Base-by-base conservation (phyloP, 306 rosid species). In the Cucurbita maxima region DNA sequence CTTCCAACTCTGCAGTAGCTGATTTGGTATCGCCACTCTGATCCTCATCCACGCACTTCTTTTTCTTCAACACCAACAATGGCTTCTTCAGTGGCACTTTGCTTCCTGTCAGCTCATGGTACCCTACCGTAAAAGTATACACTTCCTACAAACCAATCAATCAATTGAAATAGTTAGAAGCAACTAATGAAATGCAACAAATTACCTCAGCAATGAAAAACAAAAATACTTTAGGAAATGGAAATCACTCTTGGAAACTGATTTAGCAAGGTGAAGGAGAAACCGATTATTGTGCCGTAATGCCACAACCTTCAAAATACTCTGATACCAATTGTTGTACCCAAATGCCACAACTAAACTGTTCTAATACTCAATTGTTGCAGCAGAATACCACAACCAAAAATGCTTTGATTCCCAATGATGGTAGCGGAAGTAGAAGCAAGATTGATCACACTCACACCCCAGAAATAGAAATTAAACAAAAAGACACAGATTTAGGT, bases 51-150 rank as follows among this genome's bases (percentile, higher is more conserved):
- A 53, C 16, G 41, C 22, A 81, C 80, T 75, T 86, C n/a, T 67
- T 78, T 85, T 91, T 94, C 87, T 83, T 85, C 74, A 94, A 81
- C 76, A 91, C 97, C 82, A 91, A 71, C 75, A 82, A 22, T 8
- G 98, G 97, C 77, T 94, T 94, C 87, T 86, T 94, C 71, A 94
- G 77, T 36, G 92, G 73, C 58, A 87, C 80, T 75, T 89, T 94
- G 12, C 88, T 83, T 73, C 98, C 98, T 12, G 89, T 81, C 85
- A 94, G 75, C 76, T 94, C 97, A 50, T 94, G 98, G 74, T 90
- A 94, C 61, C 96, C 98, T 53, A 94, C 75, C 6, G 90, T 88
- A 69, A 90, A 85, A n/a, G 96, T 86, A 82, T 87, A 90, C 1
- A 74, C 80, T 84, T 89, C 95, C 95, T 77, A 47, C 44, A 36